Conservation (phyloP, 2,329 filamentous ascomycete species). For the Colletotrichum gigasporum region DNA sequence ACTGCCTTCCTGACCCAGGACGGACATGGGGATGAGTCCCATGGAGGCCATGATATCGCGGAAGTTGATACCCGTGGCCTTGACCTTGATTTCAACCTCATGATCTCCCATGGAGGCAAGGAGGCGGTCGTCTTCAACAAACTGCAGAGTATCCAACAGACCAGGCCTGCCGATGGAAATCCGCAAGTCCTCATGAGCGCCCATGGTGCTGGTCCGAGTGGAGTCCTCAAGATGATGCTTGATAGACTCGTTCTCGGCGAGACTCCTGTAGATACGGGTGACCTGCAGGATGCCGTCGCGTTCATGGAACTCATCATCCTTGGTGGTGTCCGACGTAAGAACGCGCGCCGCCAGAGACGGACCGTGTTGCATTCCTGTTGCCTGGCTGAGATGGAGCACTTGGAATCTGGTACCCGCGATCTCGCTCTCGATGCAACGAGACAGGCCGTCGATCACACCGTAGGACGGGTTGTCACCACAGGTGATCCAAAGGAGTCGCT, state of each 20-base stretch:
- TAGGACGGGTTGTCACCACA: constrained; percentile 11
- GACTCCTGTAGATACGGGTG: constrained; percentile 38
- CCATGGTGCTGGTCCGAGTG: constrained; percentile 10
- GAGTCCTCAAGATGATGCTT: constrained; percentile 35
- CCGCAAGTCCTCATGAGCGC: not conserved
- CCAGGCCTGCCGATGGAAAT: constrained; percentile 35
- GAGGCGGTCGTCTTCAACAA: constrained; percentile 37
- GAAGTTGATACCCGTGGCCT: constrained; percentile 45
- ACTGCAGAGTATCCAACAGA: constrained; percentile 40
- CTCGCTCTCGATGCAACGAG: constrained; percentile 6
- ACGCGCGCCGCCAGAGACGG: not conserved
- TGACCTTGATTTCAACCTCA: constrained; percentile 42
- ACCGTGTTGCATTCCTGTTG: not conserved
- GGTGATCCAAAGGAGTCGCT: constrained; percentile 20
- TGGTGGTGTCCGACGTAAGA: not conserved
- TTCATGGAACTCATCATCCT: constrained; percentile 6
- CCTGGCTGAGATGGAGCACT: constrained; percentile 14
- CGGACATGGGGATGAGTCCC: constrained; percentile 35
- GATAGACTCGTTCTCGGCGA: constrained; percentile 36
- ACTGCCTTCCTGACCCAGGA: constrained; percentile 38
- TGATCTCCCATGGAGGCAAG: constrained; percentile 29
- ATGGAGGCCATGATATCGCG: constrained; percentile 45
- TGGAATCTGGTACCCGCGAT: not conserved
- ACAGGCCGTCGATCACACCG: constrained; percentile 1
- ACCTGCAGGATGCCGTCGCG: not conserved